A percentile compares a stretch with the other conserved stretches of the same genome.
phyloP scores from a whole-genome alignment of 2,329 filamentous ascomycete species.

The Metarhizium guizhouense region DNA sequence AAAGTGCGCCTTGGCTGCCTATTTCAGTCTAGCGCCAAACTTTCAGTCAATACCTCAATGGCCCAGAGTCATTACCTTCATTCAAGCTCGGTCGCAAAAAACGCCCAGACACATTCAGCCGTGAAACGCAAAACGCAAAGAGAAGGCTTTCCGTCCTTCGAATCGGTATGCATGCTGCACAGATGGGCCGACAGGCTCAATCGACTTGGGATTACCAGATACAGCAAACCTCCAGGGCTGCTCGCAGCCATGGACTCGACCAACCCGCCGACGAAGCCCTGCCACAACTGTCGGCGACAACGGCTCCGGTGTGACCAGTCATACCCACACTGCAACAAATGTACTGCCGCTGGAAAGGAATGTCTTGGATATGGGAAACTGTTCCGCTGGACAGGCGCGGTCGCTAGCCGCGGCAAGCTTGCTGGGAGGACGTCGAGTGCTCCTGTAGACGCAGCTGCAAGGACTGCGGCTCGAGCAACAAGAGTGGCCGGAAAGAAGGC shows the following conservation, averaged over 20 bases:
- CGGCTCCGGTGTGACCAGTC: slow-evolving; percentile 45
- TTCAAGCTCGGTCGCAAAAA: neutral
- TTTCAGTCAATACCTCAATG: slow-evolving; percentile 1
- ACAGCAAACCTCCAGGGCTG: neutral
- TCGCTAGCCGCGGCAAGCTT: slow-evolving; percentile 32
- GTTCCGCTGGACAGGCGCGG: slow-evolving; percentile 42
- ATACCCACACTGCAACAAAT: slow-evolving; percentile 43
- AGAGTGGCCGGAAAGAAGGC: slow-evolving; percentile 7
- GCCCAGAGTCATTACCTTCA: neutral
- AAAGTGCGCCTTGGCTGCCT: too few species aligned
- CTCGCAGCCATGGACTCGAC: slow-evolving; percentile 13
- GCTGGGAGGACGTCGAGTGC: slow-evolving; percentile 30
- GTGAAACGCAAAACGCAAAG: neutral
- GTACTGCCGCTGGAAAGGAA: slow-evolving; percentile 35
- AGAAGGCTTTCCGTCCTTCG: neutral
- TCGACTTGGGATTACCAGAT: slow-evolving; percentile 4
- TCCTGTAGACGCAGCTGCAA: slow-evolving; percentile 11
- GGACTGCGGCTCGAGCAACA: slow-evolving; percentile 3
- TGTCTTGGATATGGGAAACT: slow-evolving; percentile 46
- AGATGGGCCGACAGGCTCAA: slow-evolving; percentile 7
- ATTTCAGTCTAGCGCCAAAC: slow-evolving; percentile 17
- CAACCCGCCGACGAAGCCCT: slow-evolving; percentile 25
- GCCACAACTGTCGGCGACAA: slow-evolving; percentile 46
- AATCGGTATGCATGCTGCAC: slow-evolving; percentile 3
- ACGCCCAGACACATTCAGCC: neutral